Evolutionary conservation across 148 eudicot genomes (phyloP).

Genomic region (Fallopia convolvulus): DNA sequence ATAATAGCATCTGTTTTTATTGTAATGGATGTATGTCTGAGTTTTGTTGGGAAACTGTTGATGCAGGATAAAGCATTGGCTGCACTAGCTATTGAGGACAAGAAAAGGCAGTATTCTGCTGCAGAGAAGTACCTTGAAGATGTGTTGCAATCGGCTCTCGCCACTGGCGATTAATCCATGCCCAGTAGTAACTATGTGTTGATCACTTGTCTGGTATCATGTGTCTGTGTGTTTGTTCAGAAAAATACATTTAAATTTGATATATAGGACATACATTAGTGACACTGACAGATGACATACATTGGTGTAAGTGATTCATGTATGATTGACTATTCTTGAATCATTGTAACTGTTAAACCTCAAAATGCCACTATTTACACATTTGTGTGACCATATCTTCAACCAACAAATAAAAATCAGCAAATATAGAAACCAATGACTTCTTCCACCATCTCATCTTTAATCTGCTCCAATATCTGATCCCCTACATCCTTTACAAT

Average conservation of each 20-base stretch:
- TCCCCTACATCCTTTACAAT: slow-evolving; percentile 36
- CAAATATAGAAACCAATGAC: slow-evolving; percentile 16
- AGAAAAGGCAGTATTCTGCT: slow-evolving; percentile 82
- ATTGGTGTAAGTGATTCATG: no score
- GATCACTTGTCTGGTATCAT: no score
- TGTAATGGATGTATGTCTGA: background rate
- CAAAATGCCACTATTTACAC: background rate
- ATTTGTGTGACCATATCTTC: no score
- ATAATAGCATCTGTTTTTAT: background rate
- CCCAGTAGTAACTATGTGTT: no score
- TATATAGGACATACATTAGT: background rate
- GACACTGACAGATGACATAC: background rate
- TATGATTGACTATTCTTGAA: no score
- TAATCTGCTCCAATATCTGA: slow-evolving; percentile 39
- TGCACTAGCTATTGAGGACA: slow-evolving; percentile 87
- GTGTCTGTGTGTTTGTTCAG: no score
- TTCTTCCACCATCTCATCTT: slow-evolving; percentile 32
- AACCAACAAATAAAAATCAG: background rate
- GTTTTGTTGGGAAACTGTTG: background rate
- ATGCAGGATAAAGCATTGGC: slow-evolving; percentile 92
- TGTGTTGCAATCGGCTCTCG: slow-evolving; percentile 84
- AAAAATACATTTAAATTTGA: no score
- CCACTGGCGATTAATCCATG: slow-evolving; percentile 11
- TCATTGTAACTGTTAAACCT: background rate
- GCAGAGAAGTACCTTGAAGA: slow-evolving; percentile 94